Evolutionary conservation across 78 protist species (phyloP), one percentile per base, ranked within the genome.

Genomic region (Dictyostelium intermedium): DNA sequence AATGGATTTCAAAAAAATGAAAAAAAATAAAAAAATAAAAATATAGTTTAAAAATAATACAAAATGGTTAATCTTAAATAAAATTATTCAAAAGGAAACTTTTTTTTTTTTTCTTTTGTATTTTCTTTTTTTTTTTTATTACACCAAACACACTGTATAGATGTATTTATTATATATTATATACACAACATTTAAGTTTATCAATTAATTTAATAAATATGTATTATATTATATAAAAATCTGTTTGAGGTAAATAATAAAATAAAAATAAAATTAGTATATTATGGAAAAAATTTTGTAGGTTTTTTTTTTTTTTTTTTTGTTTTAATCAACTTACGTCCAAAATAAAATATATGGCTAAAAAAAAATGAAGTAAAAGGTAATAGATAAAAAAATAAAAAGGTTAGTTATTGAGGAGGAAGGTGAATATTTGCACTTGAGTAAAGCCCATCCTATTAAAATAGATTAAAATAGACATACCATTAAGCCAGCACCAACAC

Each of bases 201-300:
- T 16, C 61, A 50, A 50, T 16, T 50, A 50, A 10, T 53, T 81
- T 81, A 53, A 84, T 84, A 84, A 18, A 61, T 53, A 35, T 84
- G 91, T 61, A 73, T 84, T 53, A 77, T 84, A 63, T 84, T 84
- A 77, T 84, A 84, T 20, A 84, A 73, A 76, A 76, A 76, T 76
- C 82, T 76, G n/a, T 69, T n/a, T 20, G 13, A 27, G 14, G 14
- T 14, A 70, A 13, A 30, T 10, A 66, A 66, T 4, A 27, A 25
- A 11, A 25, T 9, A 27, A 66, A 10, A 27, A 8, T 13, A 70
- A 30, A 30, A 30, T 32, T 70, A 70, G 41, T 32, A 27, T 9
- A 63, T 8, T 66, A 16, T n/a, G 25, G 39, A 25, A n/a, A 13
- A n/a, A 5, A 27, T 27, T 7, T 66, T 9, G 76, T 27, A 30